Evolutionary conservation across 73 alveolate genomes (phyloP).

Genomic region (Durusdinium trenchii): DNA sequence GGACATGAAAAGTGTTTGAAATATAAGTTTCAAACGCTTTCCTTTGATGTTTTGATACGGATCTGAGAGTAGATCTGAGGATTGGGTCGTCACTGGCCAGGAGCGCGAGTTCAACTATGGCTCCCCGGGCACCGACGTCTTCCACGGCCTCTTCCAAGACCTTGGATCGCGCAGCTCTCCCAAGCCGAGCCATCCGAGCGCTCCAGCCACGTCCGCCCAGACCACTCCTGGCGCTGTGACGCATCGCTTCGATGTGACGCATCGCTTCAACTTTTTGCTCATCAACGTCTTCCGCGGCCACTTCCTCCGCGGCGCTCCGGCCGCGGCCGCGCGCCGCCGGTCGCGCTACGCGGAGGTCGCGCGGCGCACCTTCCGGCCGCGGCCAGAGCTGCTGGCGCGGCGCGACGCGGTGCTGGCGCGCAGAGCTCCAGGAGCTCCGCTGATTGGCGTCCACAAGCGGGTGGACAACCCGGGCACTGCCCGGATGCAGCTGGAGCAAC

Average conservation of each 20-base stretch:
- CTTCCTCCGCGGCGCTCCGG: constrained; percentile 50
- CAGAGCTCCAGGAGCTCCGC: not conserved
- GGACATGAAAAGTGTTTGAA: too few species aligned
- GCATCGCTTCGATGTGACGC: constrained; percentile 73
- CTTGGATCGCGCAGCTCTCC: too few species aligned
- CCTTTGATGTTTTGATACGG: too few species aligned
- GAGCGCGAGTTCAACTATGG: constrained; percentile 92
- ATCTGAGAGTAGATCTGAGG: too few species aligned
- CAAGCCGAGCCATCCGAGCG: not conserved
- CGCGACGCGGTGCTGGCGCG: not conserved
- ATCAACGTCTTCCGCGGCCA: constrained; percentile 86
- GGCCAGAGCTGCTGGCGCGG: not conserved
- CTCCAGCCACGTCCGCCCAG: not conserved
- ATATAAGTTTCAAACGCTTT: too few species aligned
- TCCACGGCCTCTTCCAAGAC: constrained; percentile 36
- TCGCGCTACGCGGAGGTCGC: constrained; percentile 14
- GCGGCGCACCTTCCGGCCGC: not conserved
- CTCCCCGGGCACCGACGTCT: constrained; percentile 27
- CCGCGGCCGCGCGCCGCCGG: constrained; percentile 13
- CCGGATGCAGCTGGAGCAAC: constrained; percentile 87
- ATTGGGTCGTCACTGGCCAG: constrained; percentile 23
- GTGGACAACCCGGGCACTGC: constrained; percentile 95
- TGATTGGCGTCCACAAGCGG: constrained; percentile 90
- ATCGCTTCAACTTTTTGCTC: constrained; percentile 76
- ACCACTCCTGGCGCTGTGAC: too few species aligned